These are phyloP conservation scores for Candida caryicola DNA, from an alignment of 805 yeast species.

Conservation along the genomic window DNA sequence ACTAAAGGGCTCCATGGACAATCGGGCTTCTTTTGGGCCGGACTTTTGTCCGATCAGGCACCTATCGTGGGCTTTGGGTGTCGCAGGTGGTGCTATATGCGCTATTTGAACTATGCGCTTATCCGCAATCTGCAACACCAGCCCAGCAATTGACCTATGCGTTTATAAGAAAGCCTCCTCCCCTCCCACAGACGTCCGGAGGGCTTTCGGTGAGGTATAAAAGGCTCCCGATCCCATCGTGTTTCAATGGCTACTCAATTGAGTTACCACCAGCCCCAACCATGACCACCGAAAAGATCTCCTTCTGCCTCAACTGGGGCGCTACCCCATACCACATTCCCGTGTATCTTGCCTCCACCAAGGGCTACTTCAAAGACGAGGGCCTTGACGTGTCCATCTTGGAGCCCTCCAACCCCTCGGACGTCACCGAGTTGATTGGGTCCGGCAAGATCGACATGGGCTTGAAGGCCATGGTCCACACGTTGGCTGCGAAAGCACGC, in stretches of 20 bases:
- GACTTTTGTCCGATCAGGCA: too few relatives aligned
- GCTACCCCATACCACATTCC: constrained; percentile 58
- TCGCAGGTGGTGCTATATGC: background rate
- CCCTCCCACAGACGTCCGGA: too few relatives aligned
- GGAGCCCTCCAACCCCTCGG: constrained; percentile 57
- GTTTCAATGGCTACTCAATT: too few relatives aligned
- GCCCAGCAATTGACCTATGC: background rate
- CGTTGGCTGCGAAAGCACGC: constrained; percentile 57
- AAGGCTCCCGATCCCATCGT: too few relatives aligned
- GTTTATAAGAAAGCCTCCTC: background rate
- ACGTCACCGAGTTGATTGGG: constrained; percentile 56
- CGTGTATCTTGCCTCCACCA: constrained; percentile 46
- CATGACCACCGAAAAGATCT: constrained; percentile 47
- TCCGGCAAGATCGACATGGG: constrained; percentile 59
- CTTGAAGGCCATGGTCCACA: constrained; percentile 58
- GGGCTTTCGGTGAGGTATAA: too few relatives aligned
- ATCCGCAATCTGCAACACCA: background rate
- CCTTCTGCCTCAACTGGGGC: constrained; percentile 54
- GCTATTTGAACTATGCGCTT: background rate
- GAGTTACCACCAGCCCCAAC: too few relatives aligned
- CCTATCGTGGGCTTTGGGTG: too few relatives aligned
- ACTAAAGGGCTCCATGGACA: too few relatives aligned
- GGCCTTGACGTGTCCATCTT: constrained; percentile 51
- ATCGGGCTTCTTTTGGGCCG: too few relatives aligned
- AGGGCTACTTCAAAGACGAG: constrained; percentile 49